Percentiles rank a stretch among this genome's conserved stretches.
Evolutionary conservation across 208 protist species (phyloP).

Genomic region (Acanthamoeba comandoni): DNA sequence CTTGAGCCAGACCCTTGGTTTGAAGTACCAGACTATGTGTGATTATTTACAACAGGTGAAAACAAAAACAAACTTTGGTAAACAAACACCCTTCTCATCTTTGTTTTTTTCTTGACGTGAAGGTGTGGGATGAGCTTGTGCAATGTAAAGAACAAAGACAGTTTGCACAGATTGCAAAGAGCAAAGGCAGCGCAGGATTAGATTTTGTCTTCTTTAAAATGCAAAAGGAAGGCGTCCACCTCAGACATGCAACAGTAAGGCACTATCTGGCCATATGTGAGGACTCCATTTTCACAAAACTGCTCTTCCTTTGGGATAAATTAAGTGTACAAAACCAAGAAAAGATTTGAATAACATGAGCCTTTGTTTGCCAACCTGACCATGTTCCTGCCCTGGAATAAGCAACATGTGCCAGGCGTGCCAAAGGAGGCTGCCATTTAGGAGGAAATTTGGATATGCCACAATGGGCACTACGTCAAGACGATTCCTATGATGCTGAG

Average conservation of each 20-base stretch:
- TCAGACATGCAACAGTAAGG: background rate
- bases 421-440: too few species aligned
- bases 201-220: slow-evolving; percentile 60
- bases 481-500: too few species aligned
- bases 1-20: background rate
- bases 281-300: slow-evolving; percentile 27
- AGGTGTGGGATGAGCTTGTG: background rate
- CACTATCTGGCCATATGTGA: slow-evolving; percentile 21
- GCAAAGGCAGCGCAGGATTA: slow-evolving; percentile 7
- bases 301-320: slow-evolving; percentile 30
- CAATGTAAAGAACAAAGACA: background rate
- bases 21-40: slow-evolving; percentile 15
- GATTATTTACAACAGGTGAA: background rate
- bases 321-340: too few species aligned
- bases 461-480: too few species aligned
- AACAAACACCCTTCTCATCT: background rate
- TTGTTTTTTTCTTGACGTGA: background rate
- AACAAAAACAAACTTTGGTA: background rate
- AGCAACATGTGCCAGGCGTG: too few species aligned
- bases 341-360: too few species aligned
- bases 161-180: slow-evolving; percentile 22
- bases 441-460: too few species aligned
- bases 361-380: too few species aligned
- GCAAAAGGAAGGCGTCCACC: slow-evolving; percentile 27
- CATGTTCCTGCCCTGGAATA: too few species aligned